These are phyloP conservation scores for Ophiostoma fasciatum DNA, from an alignment of 2,329 filamentous ascomycete genomes.

Conservation along the genomic window DNA sequence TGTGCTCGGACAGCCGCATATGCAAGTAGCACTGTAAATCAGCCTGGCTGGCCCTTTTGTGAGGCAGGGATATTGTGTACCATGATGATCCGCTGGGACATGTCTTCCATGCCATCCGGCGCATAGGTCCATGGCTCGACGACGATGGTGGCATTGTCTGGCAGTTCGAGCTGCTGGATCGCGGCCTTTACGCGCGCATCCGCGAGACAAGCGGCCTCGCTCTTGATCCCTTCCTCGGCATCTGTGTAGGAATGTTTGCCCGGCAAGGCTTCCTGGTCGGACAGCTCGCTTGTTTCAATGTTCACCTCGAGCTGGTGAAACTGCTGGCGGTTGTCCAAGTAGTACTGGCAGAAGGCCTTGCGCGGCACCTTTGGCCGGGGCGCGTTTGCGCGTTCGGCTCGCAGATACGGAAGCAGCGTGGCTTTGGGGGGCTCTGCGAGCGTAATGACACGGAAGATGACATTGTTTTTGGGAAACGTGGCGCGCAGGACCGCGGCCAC, in stretches of 20 bases:
- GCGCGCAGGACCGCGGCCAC: not conserved
- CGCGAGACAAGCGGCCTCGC: not conserved
- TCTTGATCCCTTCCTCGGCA: not conserved
- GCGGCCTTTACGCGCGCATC: not conserved
- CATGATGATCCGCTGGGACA: not conserved
- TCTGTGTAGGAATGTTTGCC: not conserved
- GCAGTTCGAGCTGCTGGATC: not conserved
- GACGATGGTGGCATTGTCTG: not conserved
- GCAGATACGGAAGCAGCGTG: not conserved
- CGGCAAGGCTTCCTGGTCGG: not conserved
- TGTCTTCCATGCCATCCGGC: not conserved
- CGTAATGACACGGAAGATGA: not conserved
- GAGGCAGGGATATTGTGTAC: no score
- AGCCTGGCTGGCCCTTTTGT: no score
- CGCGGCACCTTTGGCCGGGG: not conserved
- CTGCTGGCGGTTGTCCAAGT: not conserved
- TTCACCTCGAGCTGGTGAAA: not conserved
- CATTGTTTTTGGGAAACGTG: not conserved
- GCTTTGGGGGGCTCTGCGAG: not conserved
- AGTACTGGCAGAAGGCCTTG: not conserved
- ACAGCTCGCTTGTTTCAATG: not conserved
- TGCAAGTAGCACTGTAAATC: not conserved
- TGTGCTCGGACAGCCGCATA: not conserved
- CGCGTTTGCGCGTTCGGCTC: not conserved
- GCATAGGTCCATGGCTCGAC: not conserved